Conservation (phyloP, 805 yeast species). For the Schwanniomyces vanrijiae region DNA sequence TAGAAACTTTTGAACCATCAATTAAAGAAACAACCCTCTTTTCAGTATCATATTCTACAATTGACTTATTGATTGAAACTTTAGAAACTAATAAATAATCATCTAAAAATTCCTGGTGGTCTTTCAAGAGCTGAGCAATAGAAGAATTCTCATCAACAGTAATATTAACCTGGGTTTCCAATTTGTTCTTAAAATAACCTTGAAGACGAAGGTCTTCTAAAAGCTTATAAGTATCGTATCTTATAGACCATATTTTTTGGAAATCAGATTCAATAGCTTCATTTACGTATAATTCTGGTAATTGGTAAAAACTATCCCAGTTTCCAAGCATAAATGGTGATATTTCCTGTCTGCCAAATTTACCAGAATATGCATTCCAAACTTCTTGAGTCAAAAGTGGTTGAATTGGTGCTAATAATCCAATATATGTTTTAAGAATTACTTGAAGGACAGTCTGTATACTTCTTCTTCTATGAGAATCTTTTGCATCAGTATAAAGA, state of each 20-base stretch:
- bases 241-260: constrained; percentile 43
- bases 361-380: constrained; percentile 60
- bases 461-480: constrained; percentile 51
- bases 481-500: constrained; percentile 65
- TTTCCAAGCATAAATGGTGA: constrained; percentile 53
- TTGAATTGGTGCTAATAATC: constrained; percentile 73
- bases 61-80: constrained; percentile 36
- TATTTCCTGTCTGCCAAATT: constrained; percentile 14
- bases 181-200: constrained; percentile 54
- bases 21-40: constrained; percentile 17
- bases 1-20: constrained; percentile 21
- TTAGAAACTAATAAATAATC: constrained; percentile 66
- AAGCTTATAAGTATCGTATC: constrained; percentile 48
- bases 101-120: constrained; percentile 25
- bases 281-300: constrained; percentile 35
- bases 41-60: background rate
- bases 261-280: constrained; percentile 43
- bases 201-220: constrained; percentile 58
- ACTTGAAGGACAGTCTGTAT: constrained; percentile 67
- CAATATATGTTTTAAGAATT: constrained; percentile 60
- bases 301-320: constrained; percentile 28
- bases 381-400: constrained; percentile 88
- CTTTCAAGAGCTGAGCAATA: constrained; percentile 10
- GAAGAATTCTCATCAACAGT: constrained; percentile 12
- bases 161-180: constrained; percentile 55